Base-by-base conservation (phyloP, 1,139 yeast species). In the Protomyces gravidus region DNA sequence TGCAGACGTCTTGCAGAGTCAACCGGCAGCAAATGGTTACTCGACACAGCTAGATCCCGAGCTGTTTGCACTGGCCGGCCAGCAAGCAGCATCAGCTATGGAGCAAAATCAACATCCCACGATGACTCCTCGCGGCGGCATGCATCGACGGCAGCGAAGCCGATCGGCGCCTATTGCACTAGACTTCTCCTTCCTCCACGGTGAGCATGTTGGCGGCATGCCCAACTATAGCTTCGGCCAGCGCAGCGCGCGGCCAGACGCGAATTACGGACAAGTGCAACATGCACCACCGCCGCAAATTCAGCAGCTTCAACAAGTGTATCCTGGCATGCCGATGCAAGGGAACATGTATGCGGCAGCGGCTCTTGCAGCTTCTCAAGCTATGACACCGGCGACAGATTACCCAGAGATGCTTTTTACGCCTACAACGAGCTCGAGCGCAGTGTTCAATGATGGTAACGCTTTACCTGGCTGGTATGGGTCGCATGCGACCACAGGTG, bases 61-160 rank as follows among this genome's bases (percentile, higher is more conserved):
- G 25, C 27, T 46, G 15, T 27, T 27, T 7, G 33, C 15, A 13
- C 32, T 13, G 32, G 25, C 36, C 13, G 50, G 33, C 13, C 32
- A 25, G 17, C 36, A 25, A 17, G 23, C 30, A 9, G 36, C 32
- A 5, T 46, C 30, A 11, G 17, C 17, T 9, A 19, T 25, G 3
- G 36, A 46, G 13, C 36, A 23, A n/a, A 21, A 17, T 3, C 19
- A 33, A 9, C 13, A 11, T 28, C 17, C 48, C 11, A 23, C 28
- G 17, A 11, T 13, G 11, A 17, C 23, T 13, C 13, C 36, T n/a
- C n/a, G 33, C 19, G 27, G 30, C 13, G n/a, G 28, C 47, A 15
- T 57, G 30, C 65, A 63, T 33, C 57, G 63, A 13, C 64, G 65
- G n/a, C 63, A 64, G n/a, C 51, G 65, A 25, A 63, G 65, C 46